Evolutionary conservation across 2,329 filamentous ascomycete genomes (phyloP), one percentile per base, ranked within the genome.

Genomic region (Colletotrichum kahawae): DNA sequence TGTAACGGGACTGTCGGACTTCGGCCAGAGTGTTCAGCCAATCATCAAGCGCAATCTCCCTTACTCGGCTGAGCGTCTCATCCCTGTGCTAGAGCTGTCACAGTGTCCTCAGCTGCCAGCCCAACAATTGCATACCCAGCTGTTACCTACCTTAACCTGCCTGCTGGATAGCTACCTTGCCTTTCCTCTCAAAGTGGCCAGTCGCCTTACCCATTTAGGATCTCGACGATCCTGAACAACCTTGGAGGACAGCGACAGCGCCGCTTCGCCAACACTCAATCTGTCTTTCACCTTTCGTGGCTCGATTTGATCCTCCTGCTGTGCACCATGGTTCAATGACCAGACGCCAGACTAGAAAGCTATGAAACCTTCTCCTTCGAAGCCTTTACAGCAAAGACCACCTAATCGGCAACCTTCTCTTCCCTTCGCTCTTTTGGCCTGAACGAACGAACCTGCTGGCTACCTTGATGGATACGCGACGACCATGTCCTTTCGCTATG

Each of bases 381-480:
- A n/a, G 24, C 62, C 33, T 34, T 43, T n/a, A 33, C 34, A 62
- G 31, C n/a, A 34, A 24, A 62, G 13, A 69, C 51, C 24, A 51
- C 14, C 18, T 21, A 51, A 7, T 14, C 36, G 54, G 33, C 51
- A 36, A 66, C 36, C 33, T 34, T 48, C 29, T 27, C 18, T 31
- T 60, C 27, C 31, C 27, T 18, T 57, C 43, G 60, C 29, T 21
- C 43, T 51, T 7, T n/a, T 51, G 43, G 43, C 43, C n/a, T 51
- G 43, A 51, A 51, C 43, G n/a, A 51, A 51, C 43, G 24, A 34
- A 56, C 8, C 56, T 21, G n/a, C n/a, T 18, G 16, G 62, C 38
- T 33, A 74, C 74, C 74, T 70, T 76, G 74, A 77, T 77, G 76
- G 74, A 67, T 67, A 33, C 57, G 72, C 67, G 48, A 70, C 36